These are phyloP conservation scores for Chaetomiaceae sp. DNA, from an alignment of 2,329 filamentous ascomycete genomes.

Conservation along the genomic window DNA sequence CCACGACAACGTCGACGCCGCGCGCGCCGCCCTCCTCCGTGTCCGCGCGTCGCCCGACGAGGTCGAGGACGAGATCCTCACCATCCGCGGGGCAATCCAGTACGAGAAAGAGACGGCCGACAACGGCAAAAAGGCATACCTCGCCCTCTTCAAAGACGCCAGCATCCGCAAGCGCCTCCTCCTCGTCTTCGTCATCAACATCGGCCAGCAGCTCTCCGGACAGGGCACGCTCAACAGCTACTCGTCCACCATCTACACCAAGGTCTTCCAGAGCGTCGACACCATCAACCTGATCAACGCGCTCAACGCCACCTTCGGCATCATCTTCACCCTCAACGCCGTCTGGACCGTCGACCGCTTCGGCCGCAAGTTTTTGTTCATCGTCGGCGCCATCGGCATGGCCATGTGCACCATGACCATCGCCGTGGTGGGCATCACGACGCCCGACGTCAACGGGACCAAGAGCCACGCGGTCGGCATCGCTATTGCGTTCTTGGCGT, in stretches of 20 bases:
- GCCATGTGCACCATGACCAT: background rate
- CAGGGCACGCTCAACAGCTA: constrained; percentile 1
- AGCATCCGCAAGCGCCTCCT: background rate
- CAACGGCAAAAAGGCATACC: background rate
- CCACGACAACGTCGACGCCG: background rate
- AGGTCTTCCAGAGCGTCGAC: background rate
- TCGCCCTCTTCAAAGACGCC: background rate
- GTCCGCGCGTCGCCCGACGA: background rate
- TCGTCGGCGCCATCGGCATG: background rate
- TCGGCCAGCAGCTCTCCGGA: constrained; percentile 1
- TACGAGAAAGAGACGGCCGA: background rate
- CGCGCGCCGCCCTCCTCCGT: background rate
- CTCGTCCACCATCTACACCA: background rate
- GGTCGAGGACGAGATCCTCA: background rate
- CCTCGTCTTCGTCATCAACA: background rate
- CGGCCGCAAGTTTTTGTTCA: background rate
- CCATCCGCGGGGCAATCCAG: background rate
- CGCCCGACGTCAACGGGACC: background rate
- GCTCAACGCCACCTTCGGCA: background rate
- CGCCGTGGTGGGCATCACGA: background rate
- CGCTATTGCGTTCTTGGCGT: background rate
- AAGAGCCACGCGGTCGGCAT: background rate
- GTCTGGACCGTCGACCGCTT: constrained; percentile 1
- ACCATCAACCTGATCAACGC: constrained; percentile 2
- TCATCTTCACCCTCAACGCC: background rate